Evolutionary conservation across 2,329 filamentous ascomycete species (phyloP), one percentile per base, ranked within the genome.

Genomic region (Talaromyces verruculosus): DNA sequence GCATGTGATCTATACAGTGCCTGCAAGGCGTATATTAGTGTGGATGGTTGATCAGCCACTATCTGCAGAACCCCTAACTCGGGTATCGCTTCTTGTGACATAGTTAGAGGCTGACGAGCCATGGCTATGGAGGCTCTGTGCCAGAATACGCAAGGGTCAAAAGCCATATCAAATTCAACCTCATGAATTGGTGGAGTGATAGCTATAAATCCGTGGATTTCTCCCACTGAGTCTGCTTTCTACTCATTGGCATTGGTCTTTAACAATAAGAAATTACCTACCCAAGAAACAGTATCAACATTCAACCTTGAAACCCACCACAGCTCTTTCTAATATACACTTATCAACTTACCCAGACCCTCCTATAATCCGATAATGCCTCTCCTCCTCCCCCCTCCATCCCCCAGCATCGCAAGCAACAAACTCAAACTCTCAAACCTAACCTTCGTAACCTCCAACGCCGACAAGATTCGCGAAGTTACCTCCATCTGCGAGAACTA

Each of bases 401-500:
- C 53, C 10, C 53, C 53, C 13, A 37, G 53, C 33, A 57, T 39
- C 19, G n/a, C 30, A 25, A 57, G n/a, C 53, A 57, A 57, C 61
- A 63, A 51, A 51, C 45, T 47, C 61, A 63, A 63, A 49, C 61
- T 63, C 45, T 53, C 61, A 41, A 63, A 30, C 43, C 43, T 63
- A 7, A 63, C 61, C 28, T 96, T 97, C 81, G 93, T 97, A 75
- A 96, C 92, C 0, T 91, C 92, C 78, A 97, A 97, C 79, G 86
- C 88, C 73, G 93, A 95, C 82, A 97, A 97, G 81, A 85, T 96
- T 61, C 81, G 84, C 66, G 93, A 97, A 81, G 91, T 95, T 70
- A 88, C 90, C 78, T 88, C 90, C 19, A 96, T 97, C 72, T 84
- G 97, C 58, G 47, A 47, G 1, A 87, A 88, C 3, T 85, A 85